These are phyloP conservation scores for Metschnikowia shivogae DNA, from an alignment of 805 yeast species.

Conservation along the genomic window DNA sequence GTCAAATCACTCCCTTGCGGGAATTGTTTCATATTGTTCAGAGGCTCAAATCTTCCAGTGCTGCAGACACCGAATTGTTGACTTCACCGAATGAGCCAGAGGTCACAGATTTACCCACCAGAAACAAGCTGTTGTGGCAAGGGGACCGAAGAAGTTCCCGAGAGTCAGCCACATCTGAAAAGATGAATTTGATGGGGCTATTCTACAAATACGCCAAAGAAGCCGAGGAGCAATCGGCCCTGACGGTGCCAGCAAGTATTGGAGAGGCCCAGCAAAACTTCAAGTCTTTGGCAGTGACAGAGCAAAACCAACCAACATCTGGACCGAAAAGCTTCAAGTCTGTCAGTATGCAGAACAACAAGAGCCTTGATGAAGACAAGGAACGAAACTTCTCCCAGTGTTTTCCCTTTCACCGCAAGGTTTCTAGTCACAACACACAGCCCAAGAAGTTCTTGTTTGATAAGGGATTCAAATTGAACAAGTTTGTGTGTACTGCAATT, in stretches of 20 bases:
- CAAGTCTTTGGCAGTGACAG: not conserved
- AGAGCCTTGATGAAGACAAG: constrained; percentile 33
- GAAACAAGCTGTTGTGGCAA: not conserved
- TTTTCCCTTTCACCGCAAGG: constrained; percentile 75
- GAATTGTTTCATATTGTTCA: constrained; percentile 27
- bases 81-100: not conserved
- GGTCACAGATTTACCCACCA: not conserved
- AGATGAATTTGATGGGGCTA: constrained; percentile 12
- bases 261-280: not conserved
- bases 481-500: constrained; percentile 31
- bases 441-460: constrained; percentile 38
- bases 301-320: too few relatives aligned
- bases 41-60: not conserved
- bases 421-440: constrained; percentile 46
- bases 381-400: constrained; percentile 72
- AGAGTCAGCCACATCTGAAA: constrained; percentile 5
- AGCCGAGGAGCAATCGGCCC: constrained; percentile 15
- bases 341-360: not conserved
- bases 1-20: constrained; percentile 31
- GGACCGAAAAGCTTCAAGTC: too few relatives aligned
- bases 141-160: constrained; percentile 13
- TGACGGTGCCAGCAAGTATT: not conserved
- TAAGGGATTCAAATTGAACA: constrained; percentile 21
- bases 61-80: not conserved
- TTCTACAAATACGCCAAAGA: constrained; percentile 41